Evolutionary conservation across 2,329 filamentous ascomycete genomes (phyloP).

Genomic region (Venturia pyrina): DNA sequence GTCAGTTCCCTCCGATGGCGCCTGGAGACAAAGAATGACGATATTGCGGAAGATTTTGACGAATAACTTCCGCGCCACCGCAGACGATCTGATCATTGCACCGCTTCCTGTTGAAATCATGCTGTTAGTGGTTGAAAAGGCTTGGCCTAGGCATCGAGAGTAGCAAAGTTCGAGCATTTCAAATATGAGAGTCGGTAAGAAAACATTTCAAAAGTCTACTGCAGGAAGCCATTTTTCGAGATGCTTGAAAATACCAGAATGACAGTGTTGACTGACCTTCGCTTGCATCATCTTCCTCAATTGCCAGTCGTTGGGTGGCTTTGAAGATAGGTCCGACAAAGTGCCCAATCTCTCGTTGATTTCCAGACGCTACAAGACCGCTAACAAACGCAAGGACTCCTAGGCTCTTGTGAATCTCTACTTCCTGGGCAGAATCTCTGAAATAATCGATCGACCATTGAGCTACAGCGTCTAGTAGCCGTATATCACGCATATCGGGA

Average conservation of each 20-base stretch:
- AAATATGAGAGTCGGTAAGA: neutral
- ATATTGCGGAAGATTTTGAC: slow-evolving; percentile 78
- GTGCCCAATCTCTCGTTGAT: slow-evolving; percentile 62
- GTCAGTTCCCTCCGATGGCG: slow-evolving; percentile 24
- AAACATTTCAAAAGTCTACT: neutral
- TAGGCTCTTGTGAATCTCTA: slow-evolving; percentile 63
- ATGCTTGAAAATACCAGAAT: neutral
- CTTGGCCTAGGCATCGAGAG: neutral
- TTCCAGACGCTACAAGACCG: slow-evolving; percentile 60
- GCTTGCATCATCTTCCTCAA: slow-evolving; percentile 39
- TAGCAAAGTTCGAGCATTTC: neutral
- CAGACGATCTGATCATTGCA: slow-evolving; percentile 52
- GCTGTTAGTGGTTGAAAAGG: slow-evolving; percentile 12
- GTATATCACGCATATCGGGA: slow-evolving; percentile 74
- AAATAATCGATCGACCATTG: slow-evolving; percentile 60
- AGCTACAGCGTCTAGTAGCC: slow-evolving; percentile 58
- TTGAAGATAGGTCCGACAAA: slow-evolving; percentile 58
- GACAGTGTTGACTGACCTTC: neutral
- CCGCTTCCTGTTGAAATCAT: neutral
- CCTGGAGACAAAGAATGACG: slow-evolving; percentile 52
- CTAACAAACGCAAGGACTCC: slow-evolving; percentile 73
- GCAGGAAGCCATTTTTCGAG: neutral
- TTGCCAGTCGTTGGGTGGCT: slow-evolving; percentile 50
- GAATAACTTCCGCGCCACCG: slow-evolving; percentile 68
- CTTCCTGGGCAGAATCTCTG: slow-evolving; percentile 30